Evolutionary conservation across 2,329 filamentous ascomycete genomes (phyloP), one percentile per base, ranked within the genome.

Genomic region (Phialophora expanda): DNA sequence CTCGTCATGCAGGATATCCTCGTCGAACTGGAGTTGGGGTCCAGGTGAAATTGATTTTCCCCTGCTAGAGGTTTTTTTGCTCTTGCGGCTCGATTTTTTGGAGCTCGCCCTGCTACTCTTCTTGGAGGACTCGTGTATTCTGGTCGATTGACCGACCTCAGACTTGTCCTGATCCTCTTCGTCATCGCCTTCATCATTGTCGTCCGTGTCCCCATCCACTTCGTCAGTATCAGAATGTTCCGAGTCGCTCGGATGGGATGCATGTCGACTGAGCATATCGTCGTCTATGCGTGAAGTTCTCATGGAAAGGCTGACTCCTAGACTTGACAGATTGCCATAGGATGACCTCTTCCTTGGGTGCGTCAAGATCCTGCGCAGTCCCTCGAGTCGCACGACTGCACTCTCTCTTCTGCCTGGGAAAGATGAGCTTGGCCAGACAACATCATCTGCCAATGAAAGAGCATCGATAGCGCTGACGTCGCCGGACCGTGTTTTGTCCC

Each of bases 291-390:
- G 87, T 69, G 93, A 90, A 2, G 91, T 93, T 69, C 89, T 88
- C 78, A 94, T 93, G 1, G 89, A 89, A 67, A 92, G 82, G 70
- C 82, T 90, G 24, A 91, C 83, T 2, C 88, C 88, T 56, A 90
- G 77, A 11, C 78, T 77, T 30, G 77, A 78, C 60, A 84, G 73
- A 60, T 81, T 80, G 20, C 80, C 79, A 8, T 84, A 76, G 3
- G 83, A 82, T 32, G 78, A 77, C 66, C 80, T 80, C 55, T 76
- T 85, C 83, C 69, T 88, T 0, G 87, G 85, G 63, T 84, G 87
- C 66, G 83, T 85, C 1, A 91, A 83, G 44, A 92, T 80, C 65
- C 85, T 87, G 30, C 84, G 81, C 24, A 92, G 76, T 26, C 88
- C 86, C 28, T 85, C 82, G 67, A 88, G 82, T 60, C 87, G 75